Evolutionary conservation across 129 eudicot genomes (phyloP), one percentile per base, ranked within the genome.

Genomic region (Flaveria trinervia): DNA sequence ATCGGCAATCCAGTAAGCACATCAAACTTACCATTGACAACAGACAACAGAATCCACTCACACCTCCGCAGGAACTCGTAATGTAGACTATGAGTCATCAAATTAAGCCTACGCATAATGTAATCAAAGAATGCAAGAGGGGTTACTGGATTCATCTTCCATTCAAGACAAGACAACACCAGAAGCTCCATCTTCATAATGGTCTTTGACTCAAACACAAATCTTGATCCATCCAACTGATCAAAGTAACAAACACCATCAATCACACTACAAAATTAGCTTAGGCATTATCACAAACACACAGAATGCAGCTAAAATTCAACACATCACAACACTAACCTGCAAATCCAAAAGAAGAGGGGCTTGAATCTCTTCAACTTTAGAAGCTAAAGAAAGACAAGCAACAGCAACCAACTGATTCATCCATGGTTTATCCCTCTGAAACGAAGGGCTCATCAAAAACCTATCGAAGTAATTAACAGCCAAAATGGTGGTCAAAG

Each of bases 141-240:
- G 44, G 97, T 94, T 54, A 91, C 97, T 12, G 96, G 93, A 76
- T 88, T 91, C 96, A 88, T 89, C 82, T 83, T 94, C 99, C 99
- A 94, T 36, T 88, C 73, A 33, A 94, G 93, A 36, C 88, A 79
- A 54, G 99, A 79, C 51, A 94, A 84, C 77, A 94, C 92, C 88
- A 94, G 59, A 59, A 91, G 92, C 77, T 94, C 97, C 97, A 94
- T 94, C 79, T 89, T 93, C 86, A 85, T 86, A 46, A 93, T 79
- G 44, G 91, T 90, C 77, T 85, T 89, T 36, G 98, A 83, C 67
- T 90, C 97, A 81, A 93, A 93, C 78, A 86, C 78, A 71, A 81
- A 87, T 72, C 81, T 88, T 13, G 87, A 61, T 25, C 92, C 97
- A 56, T 87, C 92, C 25, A 87, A 88, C 96, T 92, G 70, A 79